Percentiles rank a stretch among this genome's conserved stretches.
These are phyloP conservation scores for Candolleomyces eurysporus DNA, from an alignment of 768 basidiomycete genomes.

Conservation along the genomic window DNA sequence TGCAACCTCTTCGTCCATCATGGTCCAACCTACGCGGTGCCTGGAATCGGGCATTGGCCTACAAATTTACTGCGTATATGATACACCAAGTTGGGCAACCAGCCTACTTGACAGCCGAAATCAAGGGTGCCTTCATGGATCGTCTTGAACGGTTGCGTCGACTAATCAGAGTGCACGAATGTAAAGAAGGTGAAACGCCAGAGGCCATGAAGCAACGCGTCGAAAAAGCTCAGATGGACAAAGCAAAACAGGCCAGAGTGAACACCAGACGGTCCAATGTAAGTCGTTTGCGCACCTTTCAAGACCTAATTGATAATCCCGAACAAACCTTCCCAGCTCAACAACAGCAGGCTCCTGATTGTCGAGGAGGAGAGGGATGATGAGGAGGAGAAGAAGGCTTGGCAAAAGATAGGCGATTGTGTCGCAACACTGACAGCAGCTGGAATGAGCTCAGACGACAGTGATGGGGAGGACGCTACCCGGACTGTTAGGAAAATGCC, in stretches of 20 bases:
- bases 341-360: too few species aligned
- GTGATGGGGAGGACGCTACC: neutral
- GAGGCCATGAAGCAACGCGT: neutral
- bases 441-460: neutral
- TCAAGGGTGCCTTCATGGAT: neutral
- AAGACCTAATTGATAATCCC: too few species aligned
- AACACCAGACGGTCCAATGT: neutral
- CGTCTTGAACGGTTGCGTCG: neutral
- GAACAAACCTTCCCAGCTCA: too few species aligned
- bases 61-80: neutral
- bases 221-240: neutral
- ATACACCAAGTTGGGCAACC: neutral
- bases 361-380: neutral
- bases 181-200: neutral
- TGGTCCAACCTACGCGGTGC: neutral
- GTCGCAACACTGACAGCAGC: neutral
- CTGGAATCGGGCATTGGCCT: neutral
- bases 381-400: neutral
- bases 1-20: neutral
- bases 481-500: neutral
- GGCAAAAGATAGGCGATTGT: neutral
- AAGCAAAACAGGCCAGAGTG: neutral
- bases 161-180: neutral
- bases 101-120: neutral
- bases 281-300: neutral